Base-by-base conservation (phyloP, 257 asterid species). In the Jaltomata sinuosa region DNA sequence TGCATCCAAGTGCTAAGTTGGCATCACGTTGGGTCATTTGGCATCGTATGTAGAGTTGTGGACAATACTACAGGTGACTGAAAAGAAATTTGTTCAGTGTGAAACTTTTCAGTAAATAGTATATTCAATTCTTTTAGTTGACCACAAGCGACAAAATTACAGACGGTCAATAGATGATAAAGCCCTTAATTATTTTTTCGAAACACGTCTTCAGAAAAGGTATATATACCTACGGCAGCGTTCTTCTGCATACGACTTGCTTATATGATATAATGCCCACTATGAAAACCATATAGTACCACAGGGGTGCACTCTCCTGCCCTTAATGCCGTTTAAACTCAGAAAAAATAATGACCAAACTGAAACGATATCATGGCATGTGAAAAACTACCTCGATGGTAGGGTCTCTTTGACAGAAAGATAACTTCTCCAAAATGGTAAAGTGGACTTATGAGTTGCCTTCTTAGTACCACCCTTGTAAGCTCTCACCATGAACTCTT, bases 401-500 rank as follows among this genome's bases (percentile, higher is more conserved):
- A 94, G 97, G 85, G 91, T 96, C 91, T 90, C 98, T 91, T 92
- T 94, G 83, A 93, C 93, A 42, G 94, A 80, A 52, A 96, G 92
- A 90, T 94, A 96, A 27, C 93, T 93, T 86, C 87, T 91, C 99
- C 99, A 94, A 83, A 93, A 95, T 19, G 32, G 86, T 89, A 93
- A 85, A 77, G 98, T 93, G 64, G 98, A 96, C 87, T 94, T 96
- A 88, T 93, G 95, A 85, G 88, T 87, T 72, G 95, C 98, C 88
- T 94, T 96, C 87, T 94, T 95, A 15, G 88, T 84, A 80, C 99
- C 98, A 72, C 98, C 98, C 88, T 89, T 93, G 85, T 93, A 96
- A 84, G 98, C 98, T 91, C 99, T 89, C 83, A 95, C 90, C 95
- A 91, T 96, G 90, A 91, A 96, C 82, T 96, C 99, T 83, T 96